Conservation (phyloP, 2,329 filamentous ascomycete genomes). For the Bipolaris victoriae region DNA sequence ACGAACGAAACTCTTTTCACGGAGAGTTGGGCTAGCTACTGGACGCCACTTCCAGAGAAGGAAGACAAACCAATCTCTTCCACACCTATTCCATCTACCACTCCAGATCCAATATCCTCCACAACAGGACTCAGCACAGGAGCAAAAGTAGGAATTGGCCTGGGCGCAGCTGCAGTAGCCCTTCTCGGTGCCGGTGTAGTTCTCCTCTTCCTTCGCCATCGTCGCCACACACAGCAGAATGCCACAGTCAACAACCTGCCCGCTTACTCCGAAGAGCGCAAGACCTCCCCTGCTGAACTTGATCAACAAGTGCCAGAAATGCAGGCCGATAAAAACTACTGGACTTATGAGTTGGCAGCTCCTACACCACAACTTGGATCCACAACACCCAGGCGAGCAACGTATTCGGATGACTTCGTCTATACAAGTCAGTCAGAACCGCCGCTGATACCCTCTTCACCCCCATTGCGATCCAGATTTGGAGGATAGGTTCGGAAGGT, state of each 20-base stretch:
- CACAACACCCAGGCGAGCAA: neutral
- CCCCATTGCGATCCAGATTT: neutral
- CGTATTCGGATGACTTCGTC: neutral
- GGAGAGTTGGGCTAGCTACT: constrained; percentile 6
- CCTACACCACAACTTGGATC: neutral
- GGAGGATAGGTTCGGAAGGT: neutral
- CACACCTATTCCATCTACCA: neutral
- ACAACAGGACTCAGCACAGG: neutral
- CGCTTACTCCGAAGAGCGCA: neutral
- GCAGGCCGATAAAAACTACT: neutral
- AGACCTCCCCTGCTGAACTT: neutral
- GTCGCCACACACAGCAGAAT: neutral
- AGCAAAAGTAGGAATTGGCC: neutral
- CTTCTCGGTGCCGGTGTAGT: neutral
- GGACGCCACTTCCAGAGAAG: neutral
- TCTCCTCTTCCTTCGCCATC: neutral
- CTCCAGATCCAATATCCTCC: neutral
- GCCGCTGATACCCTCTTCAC: neutral
- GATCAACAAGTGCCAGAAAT: neutral
- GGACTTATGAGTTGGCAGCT: neutral
- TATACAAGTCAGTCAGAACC: neutral
- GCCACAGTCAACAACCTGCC: neutral
- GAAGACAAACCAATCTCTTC: neutral
- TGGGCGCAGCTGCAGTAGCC: constrained; percentile 3
- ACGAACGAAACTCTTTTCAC: constrained; percentile 3